Evolutionary conservation across 345 rosid genomes (phyloP), one percentile per base, ranked within the genome.

Genomic region (Moricandia arvensis): DNA sequence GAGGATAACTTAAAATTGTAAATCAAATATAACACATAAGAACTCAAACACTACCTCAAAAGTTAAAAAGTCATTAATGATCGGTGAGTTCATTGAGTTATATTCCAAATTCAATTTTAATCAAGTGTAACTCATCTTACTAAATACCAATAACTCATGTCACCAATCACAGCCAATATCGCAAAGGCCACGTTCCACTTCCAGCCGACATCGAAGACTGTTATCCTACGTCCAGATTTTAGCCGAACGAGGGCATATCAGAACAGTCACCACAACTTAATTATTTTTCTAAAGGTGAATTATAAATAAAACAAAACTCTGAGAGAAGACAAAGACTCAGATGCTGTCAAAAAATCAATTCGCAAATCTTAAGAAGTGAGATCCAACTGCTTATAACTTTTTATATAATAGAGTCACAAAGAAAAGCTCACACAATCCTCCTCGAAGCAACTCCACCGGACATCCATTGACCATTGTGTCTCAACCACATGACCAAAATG

Each of bases 341-440:
- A 18, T 66, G 47, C 55, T 74, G 53, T 34, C 53, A 1, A 17
- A 26, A 34, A 34, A 49, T 35, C 33, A 41, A 35, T 26, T 51
- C 26, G 41, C 62, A 75, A 24, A 67, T 33, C 43, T n/a, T 6
- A 29, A 6, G 53, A 68, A 61, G 74, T 53, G 58, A 76, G 79
- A 76, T 75, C 63, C 30, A 59, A 59, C 61, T 15, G 67, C 17
- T 67, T 47, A 17, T 58, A 43, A 74, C 66, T 8, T 29, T 43
- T 45, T 43, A 66, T n/a, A 75, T 66, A 33, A n/a, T 7, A 7
- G 38, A 29, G 7, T 59, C 63, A 59, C 62, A 27, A 45, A 66
- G 35, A 74, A 74, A 67, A 67, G n/a, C 72, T 67, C 72, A 75
- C 63, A 60, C 74, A 47, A 27, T 62, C 64, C 35, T 76, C 63